Conservation (phyloP, 2,329 filamentous ascomycete species). For the Parafenestella ontariensis region DNA sequence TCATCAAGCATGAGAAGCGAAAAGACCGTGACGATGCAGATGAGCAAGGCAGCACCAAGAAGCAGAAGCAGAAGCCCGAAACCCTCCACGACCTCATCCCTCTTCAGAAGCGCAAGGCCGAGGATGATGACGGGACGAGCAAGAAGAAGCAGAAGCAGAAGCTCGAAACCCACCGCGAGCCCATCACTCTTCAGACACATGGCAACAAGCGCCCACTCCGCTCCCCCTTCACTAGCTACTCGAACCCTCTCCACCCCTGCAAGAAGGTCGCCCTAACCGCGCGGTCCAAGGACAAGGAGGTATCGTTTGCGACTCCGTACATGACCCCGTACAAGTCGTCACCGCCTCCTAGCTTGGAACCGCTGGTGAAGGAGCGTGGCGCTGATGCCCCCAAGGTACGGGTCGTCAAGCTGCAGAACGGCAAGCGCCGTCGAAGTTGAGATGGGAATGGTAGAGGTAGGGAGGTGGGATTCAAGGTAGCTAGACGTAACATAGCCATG, state of each 20-base stretch:
- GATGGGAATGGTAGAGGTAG: too few species aligned
- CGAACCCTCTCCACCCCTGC: background rate
- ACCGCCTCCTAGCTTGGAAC: too few species aligned
- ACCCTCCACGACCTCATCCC: slow-evolving; percentile 4
- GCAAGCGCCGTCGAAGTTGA: too few species aligned
- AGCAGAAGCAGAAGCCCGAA: slow-evolving; percentile 4
- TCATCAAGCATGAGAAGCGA: background rate
- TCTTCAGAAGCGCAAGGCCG: background rate
- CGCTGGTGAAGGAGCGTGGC: too few species aligned
- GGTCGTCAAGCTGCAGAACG: too few species aligned
- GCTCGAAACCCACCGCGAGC: slow-evolving; percentile 1
- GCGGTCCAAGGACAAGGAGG: background rate
- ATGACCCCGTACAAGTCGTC: too few species aligned
- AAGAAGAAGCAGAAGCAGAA: slow-evolving; percentile 2
- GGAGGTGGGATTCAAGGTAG: too few species aligned
- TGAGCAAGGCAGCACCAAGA: background rate
- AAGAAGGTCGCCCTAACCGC: background rate
- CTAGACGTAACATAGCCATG: too few species aligned
- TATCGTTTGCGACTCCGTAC: background rate
- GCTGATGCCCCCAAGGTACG: too few species aligned
- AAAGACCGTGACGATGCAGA: background rate
- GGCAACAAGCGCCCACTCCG: slow-evolving; percentile 1
- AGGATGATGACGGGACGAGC: too few species aligned
- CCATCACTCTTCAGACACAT: background rate
- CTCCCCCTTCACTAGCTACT: background rate